Evolutionary conservation across 371 early-diverging fungal genomes (phyloP).

Genomic region (Rhizopus delemar): DNA sequence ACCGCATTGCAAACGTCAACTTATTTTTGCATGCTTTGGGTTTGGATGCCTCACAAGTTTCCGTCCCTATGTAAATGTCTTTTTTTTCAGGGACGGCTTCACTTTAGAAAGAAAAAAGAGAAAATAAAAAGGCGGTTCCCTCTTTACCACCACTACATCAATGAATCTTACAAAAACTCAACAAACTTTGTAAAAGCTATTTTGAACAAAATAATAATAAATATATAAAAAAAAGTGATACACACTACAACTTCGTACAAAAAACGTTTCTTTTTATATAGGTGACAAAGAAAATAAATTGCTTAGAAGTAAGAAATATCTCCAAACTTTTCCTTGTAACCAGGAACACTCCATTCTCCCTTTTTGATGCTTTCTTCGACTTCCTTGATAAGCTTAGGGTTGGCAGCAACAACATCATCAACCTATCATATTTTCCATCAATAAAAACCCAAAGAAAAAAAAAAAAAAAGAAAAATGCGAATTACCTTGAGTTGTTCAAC

Average conservation of each 20-base stretch:
- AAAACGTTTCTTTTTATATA: no score
- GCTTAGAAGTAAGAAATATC: slow-evolving; percentile 75
- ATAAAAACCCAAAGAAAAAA: not conserved
- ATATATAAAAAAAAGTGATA: no score
- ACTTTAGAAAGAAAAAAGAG: no score
- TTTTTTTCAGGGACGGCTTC: not conserved
- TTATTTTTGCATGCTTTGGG: slow-evolving; percentile 94
- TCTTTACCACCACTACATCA: no score
- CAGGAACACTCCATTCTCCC: slow-evolving; percentile 90
- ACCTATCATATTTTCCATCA: slow-evolving; percentile 51
- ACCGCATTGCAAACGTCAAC: slow-evolving; percentile 85
- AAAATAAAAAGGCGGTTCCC: no score
- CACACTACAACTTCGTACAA: no score
- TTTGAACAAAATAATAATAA: no score
- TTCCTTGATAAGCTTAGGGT: slow-evolving; percentile 86
- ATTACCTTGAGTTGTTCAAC: slow-evolving; percentile 92
- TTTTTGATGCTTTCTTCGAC: slow-evolving; percentile 89
- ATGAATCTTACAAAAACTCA: no score
- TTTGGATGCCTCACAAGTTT: slow-evolving; percentile 86
- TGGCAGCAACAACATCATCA: slow-evolving; percentile 91
- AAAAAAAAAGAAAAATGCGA: slow-evolving; percentile 3
- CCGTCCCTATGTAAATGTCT: slow-evolving; percentile 46
- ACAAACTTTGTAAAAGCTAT: no score
- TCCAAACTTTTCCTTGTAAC: slow-evolving; percentile 93
- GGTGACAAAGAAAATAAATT: not conserved